A percentile compares a stretch with the other conserved stretches of the same genome.
phyloP scores from a whole-genome alignment of 768 basidiomycete genomes.

The Crepidotus variabilis region DNA sequence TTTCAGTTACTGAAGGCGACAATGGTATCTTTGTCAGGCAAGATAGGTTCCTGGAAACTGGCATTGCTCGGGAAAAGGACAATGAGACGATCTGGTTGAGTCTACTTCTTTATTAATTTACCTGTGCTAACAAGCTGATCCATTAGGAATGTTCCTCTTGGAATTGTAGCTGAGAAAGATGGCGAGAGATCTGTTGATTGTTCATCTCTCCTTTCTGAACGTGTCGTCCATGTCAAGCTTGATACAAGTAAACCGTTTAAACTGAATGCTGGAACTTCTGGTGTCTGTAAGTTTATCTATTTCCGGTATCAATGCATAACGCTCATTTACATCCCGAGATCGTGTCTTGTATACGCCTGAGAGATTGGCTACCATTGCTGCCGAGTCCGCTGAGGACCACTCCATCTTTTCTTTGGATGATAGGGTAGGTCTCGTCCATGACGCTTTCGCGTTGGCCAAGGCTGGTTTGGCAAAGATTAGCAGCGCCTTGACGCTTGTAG shows the following conservation, averaged over 20 bases:
- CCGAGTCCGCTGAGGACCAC: conserved; percentile 66
- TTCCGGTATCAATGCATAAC: conserved; percentile 3
- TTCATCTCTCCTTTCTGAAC: conserved; percentile 58
- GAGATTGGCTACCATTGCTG: conserved; percentile 72
- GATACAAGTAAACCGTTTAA: conserved; percentile 81
- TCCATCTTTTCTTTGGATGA: conserved; percentile 78
- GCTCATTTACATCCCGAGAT: conserved; percentile 36
- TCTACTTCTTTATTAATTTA: background rate
- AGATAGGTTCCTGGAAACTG: conserved; percentile 89
- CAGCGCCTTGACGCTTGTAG: conserved; percentile 69
- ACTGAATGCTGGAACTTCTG: conserved; percentile 83
- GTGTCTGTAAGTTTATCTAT: conserved; percentile 66
- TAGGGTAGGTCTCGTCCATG: conserved; percentile 84
- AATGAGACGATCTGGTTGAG: conserved; percentile 83
- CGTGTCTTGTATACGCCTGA: conserved; percentile 85
- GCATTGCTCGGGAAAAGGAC: conserved; percentile 72
- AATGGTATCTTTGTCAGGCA: conserved; percentile 79
- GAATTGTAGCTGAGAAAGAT: conserved; percentile 58
- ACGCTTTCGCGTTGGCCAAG: conserved; percentile 74
- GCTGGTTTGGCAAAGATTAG: conserved; percentile 81
- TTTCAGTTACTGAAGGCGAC: conserved; percentile 76
- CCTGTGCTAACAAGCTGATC: background rate
- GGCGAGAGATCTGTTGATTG: conserved; percentile 58
- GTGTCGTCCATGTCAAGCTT: conserved; percentile 66
- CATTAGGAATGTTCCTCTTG: conserved; percentile 76